A percentile compares a stretch with the other conserved stretches of the same genome.
Conservation (phyloP, 1,284 basidiomycete genomes). For the Malassezia yamatoensis region DNA sequence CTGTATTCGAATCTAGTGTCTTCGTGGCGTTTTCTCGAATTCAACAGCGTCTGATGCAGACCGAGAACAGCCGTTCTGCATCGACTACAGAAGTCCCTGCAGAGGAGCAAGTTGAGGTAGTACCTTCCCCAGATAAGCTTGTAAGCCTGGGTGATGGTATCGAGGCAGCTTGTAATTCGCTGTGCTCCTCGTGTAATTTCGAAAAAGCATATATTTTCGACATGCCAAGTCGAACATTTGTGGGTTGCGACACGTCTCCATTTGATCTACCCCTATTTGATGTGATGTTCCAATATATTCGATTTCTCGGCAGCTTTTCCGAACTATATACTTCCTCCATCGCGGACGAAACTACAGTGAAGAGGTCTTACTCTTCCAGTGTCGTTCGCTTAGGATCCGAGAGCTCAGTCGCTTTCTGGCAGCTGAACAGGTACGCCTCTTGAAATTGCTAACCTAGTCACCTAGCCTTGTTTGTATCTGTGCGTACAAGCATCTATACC, state of each 20-base stretch:
- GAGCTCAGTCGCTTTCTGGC: slow-evolving; percentile 74
- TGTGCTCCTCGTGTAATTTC: slow-evolving; percentile 63
- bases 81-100: neutral
- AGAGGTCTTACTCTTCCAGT: slow-evolving; percentile 7
- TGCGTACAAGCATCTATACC: slow-evolving; percentile 70
- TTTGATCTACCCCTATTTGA: slow-evolving; percentile 79
- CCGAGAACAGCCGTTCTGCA: slow-evolving; percentile 65
- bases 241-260: slow-evolving; percentile 84
- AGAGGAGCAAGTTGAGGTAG: neutral
- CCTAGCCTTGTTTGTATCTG: slow-evolving; percentile 67
- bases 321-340: slow-evolving; percentile 70
- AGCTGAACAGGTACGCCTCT: slow-evolving; percentile 57
- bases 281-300: slow-evolving; percentile 79
- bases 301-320: slow-evolving; percentile 74
- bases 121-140: neutral
- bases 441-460: slow-evolving; percentile 19
- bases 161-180: slow-evolving; percentile 28
- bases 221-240: slow-evolving; percentile 68
- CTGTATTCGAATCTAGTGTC: slow-evolving; percentile 76
- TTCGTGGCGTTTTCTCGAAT: slow-evolving; percentile 73
- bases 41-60: slow-evolving; percentile 52
- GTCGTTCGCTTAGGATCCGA: slow-evolving; percentile 58
- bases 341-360: neutral
- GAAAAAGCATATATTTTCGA: slow-evolving; percentile 91
- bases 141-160: slow-evolving; percentile 24